phyloP scores from a whole-genome alignment of 176 grass and related monocot genomes.

The Zea luxurians region DNA sequence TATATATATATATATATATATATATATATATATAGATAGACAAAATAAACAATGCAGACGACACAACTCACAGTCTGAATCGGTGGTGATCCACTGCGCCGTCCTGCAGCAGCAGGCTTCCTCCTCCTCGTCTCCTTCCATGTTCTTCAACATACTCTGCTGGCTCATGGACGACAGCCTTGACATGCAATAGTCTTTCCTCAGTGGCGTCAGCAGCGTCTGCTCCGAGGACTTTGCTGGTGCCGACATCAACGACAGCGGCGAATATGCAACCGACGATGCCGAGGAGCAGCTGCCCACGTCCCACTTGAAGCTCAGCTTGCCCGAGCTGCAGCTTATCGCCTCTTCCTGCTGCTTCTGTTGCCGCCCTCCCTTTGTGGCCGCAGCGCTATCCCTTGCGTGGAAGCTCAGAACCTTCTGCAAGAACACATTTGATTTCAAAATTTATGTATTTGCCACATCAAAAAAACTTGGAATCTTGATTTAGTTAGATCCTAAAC shows the following conservation, averaged over 20 bases:
- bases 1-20: neutral
- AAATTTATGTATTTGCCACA: neutral
- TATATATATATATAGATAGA: neutral
- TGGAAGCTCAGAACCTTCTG: conserved; percentile 56
- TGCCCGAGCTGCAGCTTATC: conserved; percentile 34
- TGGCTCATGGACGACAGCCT: conserved; percentile 48
- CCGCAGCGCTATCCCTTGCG: conserved; percentile 12
- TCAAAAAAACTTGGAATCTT: neutral
- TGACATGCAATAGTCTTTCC: conserved; percentile 27
- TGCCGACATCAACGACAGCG: conserved; percentile 41
- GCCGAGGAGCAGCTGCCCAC: conserved; percentile 53
- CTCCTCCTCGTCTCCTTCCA: conserved; percentile 2
- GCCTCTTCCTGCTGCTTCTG: neutral
- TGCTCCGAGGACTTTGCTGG: conserved; percentile 25
- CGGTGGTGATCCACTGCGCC: conserved; percentile 61
- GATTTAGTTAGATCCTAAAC: too few relatives aligned
- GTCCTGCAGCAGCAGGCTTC: conserved; percentile 21
- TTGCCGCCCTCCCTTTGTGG: neutral
- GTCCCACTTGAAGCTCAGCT: conserved; percentile 68
- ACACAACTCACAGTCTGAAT: conserved; percentile 52
- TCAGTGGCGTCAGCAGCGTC: conserved; percentile 34
- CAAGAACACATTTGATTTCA: neutral
- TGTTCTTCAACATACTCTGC: conserved; percentile 26
- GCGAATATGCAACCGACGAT: conserved; percentile 45
- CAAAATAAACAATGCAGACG: neutral